Evolutionary conservation across 768 basidiomycete species (phyloP).

Genomic region (Rhodotorula taiwanensis): DNA sequence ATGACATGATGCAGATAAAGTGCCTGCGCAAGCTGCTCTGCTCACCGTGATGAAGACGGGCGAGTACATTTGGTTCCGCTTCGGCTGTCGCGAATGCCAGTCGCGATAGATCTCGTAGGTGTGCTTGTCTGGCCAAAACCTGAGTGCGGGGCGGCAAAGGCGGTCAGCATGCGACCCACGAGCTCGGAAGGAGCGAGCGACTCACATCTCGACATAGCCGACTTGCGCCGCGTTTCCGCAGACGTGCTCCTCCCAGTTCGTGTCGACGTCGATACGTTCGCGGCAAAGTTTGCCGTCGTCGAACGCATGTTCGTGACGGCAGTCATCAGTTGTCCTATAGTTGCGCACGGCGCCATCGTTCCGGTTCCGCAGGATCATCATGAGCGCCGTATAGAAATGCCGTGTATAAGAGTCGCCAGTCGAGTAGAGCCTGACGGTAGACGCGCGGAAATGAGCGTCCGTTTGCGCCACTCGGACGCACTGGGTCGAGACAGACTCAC

Average conservation of each 20-base stretch:
- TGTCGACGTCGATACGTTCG: background rate
- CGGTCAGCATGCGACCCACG: too few species aligned
- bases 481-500: background rate
- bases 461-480: background rate
- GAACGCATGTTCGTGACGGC: constrained; percentile 11
- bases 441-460: background rate
- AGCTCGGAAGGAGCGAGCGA: too few species aligned
- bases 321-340: background rate
- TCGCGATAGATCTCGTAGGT: background rate
- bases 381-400: constrained; percentile 5
- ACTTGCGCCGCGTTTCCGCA: background rate
- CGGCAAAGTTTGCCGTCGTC: constrained; percentile 15
- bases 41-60: constrained; percentile 1
- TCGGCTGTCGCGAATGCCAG: background rate
- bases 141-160: too few species aligned
- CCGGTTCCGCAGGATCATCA: constrained; percentile 12
- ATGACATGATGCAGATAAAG: background rate
- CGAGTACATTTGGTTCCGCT: background rate
- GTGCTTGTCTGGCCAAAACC: too few species aligned
- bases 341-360: constrained; percentile 10
- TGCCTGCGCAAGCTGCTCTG: background rate
- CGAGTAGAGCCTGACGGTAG: background rate
- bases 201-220: background rate
- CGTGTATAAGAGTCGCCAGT: constrained; percentile 20
- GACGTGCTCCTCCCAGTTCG: background rate